A percentile compares a stretch with the other conserved stretches of the same genome.
phyloP scores from a whole-genome alignment of 106 monocot species.

The Ottelia alismoides region DNA sequence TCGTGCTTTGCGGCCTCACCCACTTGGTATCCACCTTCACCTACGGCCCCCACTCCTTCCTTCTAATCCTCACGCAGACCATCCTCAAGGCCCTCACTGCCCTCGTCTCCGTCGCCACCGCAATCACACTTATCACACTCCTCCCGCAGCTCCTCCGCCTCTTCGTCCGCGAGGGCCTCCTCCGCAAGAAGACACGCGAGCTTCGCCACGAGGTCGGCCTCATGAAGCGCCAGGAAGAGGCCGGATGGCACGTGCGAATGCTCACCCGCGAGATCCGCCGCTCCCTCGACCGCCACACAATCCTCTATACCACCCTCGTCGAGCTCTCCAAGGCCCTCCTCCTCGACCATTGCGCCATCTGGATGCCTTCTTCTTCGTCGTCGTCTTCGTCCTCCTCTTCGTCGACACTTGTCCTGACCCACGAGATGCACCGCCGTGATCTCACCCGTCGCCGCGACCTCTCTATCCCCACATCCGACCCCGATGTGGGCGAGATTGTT shows the following conservation, averaged over 20 bases:
- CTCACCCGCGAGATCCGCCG: conserved; percentile 9
- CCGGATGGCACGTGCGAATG: conserved; percentile 1
- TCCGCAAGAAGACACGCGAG: conserved; percentile 8
- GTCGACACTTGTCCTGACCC: background rate
- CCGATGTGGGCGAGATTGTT: background rate
- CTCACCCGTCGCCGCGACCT: conserved; percentile 2
- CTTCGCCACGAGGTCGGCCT: conserved; percentile 7
- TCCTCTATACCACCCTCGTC: conserved; percentile 4
- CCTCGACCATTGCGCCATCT: conserved; percentile 5
- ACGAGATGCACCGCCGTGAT: conserved; percentile 2
- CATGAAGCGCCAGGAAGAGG: conserved; percentile 11
- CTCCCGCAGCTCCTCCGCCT: conserved; percentile 27
- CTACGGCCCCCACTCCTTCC: conserved; percentile 31
- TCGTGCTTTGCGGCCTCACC: conserved; percentile 33
- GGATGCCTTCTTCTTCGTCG: background rate
- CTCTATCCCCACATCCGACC: conserved; percentile 1
- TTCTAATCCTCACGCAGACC: conserved; percentile 22
- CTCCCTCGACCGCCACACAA: conserved; percentile 8
- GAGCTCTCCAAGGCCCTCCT: conserved; percentile 8
- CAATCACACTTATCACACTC: conserved; percentile 24
- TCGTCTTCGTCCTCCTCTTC: background rate
- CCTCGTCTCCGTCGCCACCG: conserved; percentile 28
- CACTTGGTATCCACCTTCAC: conserved; percentile 31
- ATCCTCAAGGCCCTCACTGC: conserved; percentile 28
- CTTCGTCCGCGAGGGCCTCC: conserved; percentile 11